Percentiles rank a stretch among this genome's conserved stretches.
Conservation (phyloP, 495 filamentous ascomycete genomes). For the Friedmanniomyces simplex region DNA sequence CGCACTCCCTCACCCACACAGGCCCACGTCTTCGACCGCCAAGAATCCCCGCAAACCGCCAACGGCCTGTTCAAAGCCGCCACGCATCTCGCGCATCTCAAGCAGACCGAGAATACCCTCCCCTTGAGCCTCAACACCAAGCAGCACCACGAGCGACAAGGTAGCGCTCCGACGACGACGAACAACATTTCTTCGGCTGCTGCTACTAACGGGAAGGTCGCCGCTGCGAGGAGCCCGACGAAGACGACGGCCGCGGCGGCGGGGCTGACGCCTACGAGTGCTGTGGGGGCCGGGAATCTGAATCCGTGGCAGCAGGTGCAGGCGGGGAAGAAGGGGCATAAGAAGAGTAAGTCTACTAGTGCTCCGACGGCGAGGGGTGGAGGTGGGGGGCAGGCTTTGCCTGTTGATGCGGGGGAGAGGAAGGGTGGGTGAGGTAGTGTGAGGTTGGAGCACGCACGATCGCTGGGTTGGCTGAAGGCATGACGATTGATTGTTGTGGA, state of each 20-base stretch:
- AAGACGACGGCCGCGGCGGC: neutral
- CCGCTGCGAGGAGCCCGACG: neutral
- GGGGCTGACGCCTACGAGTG: neutral
- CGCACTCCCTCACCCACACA: conserved; percentile 37
- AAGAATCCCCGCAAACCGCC: conserved; percentile 13
- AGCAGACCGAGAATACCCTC: conserved; percentile 4
- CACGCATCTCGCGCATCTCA: conserved; percentile 10
- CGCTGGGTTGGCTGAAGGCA: too few species aligned
- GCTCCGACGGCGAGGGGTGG: conserved; percentile 9
- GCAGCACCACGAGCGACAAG: conserved; percentile 15
- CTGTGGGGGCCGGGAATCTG: neutral
- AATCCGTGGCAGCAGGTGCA: conserved; percentile 30
- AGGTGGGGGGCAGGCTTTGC: conserved; percentile 26
- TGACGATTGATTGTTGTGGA: too few species aligned
- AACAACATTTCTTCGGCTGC: neutral
- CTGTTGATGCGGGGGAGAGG: conserved; percentile 31
- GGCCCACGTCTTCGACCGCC: conserved; percentile 4
- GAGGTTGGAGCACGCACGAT: too few species aligned
- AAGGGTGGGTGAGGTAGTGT: conserved; percentile 31
- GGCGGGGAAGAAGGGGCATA: conserved; percentile 19
- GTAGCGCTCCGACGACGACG: neutral
- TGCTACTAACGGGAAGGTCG: too few species aligned
- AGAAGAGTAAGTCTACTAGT: conserved; percentile 24
- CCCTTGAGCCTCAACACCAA: neutral
- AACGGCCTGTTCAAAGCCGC: conserved; percentile 14